phyloP scores from a whole-genome alignment of 2,329 filamentous ascomycete species.

The Aspergillus udagawae region DNA sequence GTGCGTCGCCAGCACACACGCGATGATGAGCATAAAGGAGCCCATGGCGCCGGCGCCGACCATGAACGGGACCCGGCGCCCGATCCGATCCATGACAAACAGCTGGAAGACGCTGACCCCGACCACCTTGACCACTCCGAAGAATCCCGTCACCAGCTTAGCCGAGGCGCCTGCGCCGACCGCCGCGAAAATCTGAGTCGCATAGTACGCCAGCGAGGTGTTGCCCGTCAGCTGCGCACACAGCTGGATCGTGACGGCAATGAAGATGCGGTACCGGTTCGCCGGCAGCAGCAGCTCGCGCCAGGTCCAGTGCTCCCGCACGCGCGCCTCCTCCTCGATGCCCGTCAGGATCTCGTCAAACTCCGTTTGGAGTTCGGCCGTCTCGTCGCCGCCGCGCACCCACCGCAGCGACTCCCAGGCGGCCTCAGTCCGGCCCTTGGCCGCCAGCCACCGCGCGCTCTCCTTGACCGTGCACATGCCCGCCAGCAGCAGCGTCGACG shows the following conservation, averaged over 20 bases:
- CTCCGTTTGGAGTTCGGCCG: slow-evolving; percentile 29
- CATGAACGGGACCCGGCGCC: slow-evolving; percentile 48
- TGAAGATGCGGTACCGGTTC: slow-evolving; percentile 47
- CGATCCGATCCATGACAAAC: slow-evolving; percentile 49
- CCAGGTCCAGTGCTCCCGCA: slow-evolving; percentile 45
- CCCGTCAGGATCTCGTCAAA: slow-evolving; percentile 41
- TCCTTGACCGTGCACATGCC: slow-evolving; percentile 50
- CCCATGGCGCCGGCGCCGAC: slow-evolving; percentile 49
- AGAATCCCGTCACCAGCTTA: slow-evolving; percentile 51
- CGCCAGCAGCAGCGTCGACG: slow-evolving; percentile 44
- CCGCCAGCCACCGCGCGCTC: slow-evolving; percentile 47
- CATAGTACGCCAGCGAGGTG: slow-evolving; percentile 51
- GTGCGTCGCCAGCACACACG: slow-evolving; percentile 45
- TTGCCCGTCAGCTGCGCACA: slow-evolving; percentile 50
- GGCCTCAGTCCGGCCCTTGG: slow-evolving; percentile 44
- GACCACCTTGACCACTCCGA: slow-evolving; percentile 50
- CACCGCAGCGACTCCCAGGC: slow-evolving; percentile 48
- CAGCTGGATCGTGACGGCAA: slow-evolving; percentile 50
- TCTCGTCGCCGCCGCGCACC: slow-evolving; percentile 48
- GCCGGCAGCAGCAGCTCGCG: slow-evolving; percentile 46
- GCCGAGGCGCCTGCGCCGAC: slow-evolving; percentile 47
- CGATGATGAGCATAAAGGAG: slow-evolving; percentile 51
- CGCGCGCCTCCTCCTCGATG: slow-evolving; percentile 45
- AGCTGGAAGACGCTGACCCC: slow-evolving; percentile 46
- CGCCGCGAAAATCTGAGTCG: slow-evolving; percentile 50